Percentiles rank a stretch among this genome's conserved stretches.
Conservation (phyloP, 2,329 filamentous ascomycete genomes). For the Dryadomyces quercivorus region DNA sequence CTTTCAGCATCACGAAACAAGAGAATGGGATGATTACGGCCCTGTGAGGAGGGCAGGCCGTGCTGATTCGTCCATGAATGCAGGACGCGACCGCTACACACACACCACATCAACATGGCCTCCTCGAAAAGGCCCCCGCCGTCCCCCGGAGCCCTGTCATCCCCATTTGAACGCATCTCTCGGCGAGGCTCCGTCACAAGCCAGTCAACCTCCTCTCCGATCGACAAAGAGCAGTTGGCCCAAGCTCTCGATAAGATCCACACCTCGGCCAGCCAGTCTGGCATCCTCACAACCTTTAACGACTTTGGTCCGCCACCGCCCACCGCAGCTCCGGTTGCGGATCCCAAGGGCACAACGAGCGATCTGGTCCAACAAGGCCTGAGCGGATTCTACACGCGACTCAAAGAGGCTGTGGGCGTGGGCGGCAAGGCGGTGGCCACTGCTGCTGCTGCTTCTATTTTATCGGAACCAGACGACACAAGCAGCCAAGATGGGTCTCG, state of each 20-base stretch:
- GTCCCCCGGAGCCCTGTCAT: conserved; percentile 18
- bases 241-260: conserved; percentile 80
- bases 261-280: conserved; percentile 72
- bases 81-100: neutral
- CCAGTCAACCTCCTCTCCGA: conserved; percentile 35
- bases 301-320: conserved; percentile 65
- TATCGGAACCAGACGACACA: conserved; percentile 22
- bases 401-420: conserved; percentile 70
- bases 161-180: conserved; percentile 18
- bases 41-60: neutral
- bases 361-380: conserved; percentile 76
- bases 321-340: conserved; percentile 40
- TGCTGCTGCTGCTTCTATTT: conserved; percentile 31
- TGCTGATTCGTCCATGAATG: neutral
- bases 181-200: conserved; percentile 28
- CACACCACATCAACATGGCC: conserved; percentile 2
- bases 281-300: conserved; percentile 82
- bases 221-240: conserved; percentile 63
- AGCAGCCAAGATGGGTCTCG: conserved; percentile 27
- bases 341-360: conserved; percentile 57
- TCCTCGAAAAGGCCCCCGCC: conserved; percentile 11
- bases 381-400: conserved; percentile 76
- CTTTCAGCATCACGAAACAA: neutral
- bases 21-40: neutral
- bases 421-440: conserved; percentile 35